A percentile compares a stretch with the other conserved stretches of the same genome.
phyloP scores from a whole-genome alignment of 2,329 filamentous ascomycete genomes.

The Colletotrichum neosansevieriae region DNA sequence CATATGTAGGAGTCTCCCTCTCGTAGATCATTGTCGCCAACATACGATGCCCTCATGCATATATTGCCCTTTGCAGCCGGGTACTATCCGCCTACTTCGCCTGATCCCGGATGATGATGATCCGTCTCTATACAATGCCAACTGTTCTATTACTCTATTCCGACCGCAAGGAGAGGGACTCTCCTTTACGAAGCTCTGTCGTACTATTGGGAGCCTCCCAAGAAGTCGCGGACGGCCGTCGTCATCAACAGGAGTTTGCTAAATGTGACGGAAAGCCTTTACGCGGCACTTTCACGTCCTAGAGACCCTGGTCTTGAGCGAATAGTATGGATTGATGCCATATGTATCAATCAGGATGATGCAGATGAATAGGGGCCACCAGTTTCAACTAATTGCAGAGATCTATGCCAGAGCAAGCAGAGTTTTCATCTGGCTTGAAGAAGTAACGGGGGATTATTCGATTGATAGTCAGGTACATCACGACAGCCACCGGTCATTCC shows the following conservation, averaged over 20 bases:
- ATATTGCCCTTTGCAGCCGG: background rate
- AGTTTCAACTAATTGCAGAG: background rate
- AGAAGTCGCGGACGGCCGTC: background rate
- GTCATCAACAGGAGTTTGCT: accelerated
- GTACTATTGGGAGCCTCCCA: too few relatives aligned
- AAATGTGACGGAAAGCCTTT: background rate
- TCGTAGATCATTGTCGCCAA: too few relatives aligned
- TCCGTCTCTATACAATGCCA: background rate
- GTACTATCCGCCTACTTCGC: background rate
- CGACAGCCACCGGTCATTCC: accelerated
- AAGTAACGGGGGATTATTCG: accelerated
- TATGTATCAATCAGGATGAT: background rate
- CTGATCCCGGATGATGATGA: background rate
- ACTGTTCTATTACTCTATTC: background rate
- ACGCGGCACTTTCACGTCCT: background rate
- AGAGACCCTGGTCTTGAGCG: background rate
- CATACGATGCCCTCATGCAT: background rate
- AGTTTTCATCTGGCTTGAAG: background rate
- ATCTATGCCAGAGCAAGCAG: background rate
- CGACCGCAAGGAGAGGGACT: background rate
- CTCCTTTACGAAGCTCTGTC: background rate
- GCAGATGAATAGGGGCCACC: background rate
- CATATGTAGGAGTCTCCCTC: too few relatives aligned
- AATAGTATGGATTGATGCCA: background rate
- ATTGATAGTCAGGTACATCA: accelerated